These are phyloP conservation scores for Xylariaceae sp. DNA, from an alignment of 2,329 filamentous ascomycete species.

Conservation along the genomic window DNA sequence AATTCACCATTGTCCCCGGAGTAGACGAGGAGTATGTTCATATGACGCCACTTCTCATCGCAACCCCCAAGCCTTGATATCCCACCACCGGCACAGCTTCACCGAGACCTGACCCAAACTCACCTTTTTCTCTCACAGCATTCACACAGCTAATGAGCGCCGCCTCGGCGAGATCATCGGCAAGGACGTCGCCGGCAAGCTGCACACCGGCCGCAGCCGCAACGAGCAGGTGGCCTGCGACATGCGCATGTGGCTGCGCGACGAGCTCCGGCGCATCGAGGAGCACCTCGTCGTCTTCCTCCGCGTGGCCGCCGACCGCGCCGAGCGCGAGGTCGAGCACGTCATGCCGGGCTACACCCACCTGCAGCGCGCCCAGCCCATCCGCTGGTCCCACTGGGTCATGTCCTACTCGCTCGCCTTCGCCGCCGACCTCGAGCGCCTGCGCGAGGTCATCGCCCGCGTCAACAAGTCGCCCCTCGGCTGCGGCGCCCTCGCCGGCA, in stretches of 20 bases:
- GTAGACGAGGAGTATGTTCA: constrained; percentile 45
- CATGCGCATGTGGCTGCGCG: constrained; percentile 84
- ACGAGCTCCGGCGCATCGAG: constrained; percentile 69
- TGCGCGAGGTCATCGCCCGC: constrained; percentile 61
- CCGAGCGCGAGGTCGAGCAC: constrained; percentile 63
- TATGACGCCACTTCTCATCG: background rate
- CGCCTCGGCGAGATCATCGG: constrained; percentile 80
- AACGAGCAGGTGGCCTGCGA: constrained; percentile 91
- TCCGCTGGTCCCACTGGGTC: constrained; percentile 73
- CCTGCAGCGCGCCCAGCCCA: constrained; percentile 67
- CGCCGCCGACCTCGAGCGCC: constrained; percentile 56
- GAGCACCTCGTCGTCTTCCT: constrained; percentile 64
- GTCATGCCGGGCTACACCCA: constrained; percentile 81
- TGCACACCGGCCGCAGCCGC: constrained; percentile 81
- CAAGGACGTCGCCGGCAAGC: constrained; percentile 78
- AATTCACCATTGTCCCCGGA: constrained; percentile 47
- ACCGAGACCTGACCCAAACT: background rate
- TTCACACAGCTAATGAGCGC: constrained; percentile 31
- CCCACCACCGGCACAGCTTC: background rate
- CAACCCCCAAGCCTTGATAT: background rate
- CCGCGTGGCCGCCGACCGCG: constrained; percentile 61
- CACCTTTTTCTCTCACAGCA: background rate
- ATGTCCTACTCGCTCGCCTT: constrained; percentile 65
- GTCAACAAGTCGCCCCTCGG: constrained; percentile 65
- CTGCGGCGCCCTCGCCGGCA: constrained; percentile 69